These are phyloP conservation scores for Blastosporella zonata DNA, from an alignment of 1,284 basidiomycete genomes.

Conservation along the genomic window DNA sequence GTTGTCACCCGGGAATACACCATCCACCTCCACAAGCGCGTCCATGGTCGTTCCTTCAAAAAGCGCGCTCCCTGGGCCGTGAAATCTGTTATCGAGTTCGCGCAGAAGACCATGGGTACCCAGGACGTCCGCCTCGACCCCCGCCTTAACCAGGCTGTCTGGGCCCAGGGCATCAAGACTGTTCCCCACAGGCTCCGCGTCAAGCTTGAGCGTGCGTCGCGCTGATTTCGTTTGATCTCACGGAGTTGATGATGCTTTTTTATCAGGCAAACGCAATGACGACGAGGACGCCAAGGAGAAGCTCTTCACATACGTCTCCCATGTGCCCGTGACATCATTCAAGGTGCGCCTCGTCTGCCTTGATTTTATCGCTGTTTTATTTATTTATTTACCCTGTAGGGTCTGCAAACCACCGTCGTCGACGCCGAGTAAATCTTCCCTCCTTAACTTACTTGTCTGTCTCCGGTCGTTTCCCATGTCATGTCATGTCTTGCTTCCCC, in stretches of 20 bases:
- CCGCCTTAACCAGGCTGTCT: slow-evolving; percentile 90
- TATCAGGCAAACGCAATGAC: slow-evolving; percentile 82
- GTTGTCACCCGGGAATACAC: slow-evolving; percentile 97
- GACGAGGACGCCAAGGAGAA: slow-evolving; percentile 98
- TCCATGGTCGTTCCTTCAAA: slow-evolving; percentile 90
- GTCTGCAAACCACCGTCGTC: slow-evolving; percentile 78
- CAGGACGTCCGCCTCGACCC: slow-evolving; percentile 90
- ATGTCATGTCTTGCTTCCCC: neutral
- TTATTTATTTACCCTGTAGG: slow-evolving; percentile 40
- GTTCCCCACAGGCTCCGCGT: slow-evolving; percentile 89
- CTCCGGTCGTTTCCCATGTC: neutral
- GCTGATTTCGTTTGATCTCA: slow-evolving; percentile 1
- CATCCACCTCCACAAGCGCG: slow-evolving; percentile 92
- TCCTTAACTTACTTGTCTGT: neutral
- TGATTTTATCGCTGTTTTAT: neutral
- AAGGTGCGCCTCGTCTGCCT: slow-evolving; percentile 53
- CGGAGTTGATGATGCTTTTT: slow-evolving; percentile 13
- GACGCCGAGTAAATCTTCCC: slow-evolving; percentile 60
- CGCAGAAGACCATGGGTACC: slow-evolving; percentile 92
- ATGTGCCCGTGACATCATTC: slow-evolving; percentile 80
- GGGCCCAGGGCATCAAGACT: slow-evolving; percentile 87
- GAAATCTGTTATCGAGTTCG: slow-evolving; percentile 89
- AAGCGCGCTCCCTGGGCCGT: slow-evolving; percentile 93
- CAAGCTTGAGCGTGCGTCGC: slow-evolving; percentile 84
- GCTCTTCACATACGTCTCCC: slow-evolving; percentile 88